phyloP scores from a whole-genome alignment of 805 yeast species.

The Wickerhamomyces kurtzmanii region DNA sequence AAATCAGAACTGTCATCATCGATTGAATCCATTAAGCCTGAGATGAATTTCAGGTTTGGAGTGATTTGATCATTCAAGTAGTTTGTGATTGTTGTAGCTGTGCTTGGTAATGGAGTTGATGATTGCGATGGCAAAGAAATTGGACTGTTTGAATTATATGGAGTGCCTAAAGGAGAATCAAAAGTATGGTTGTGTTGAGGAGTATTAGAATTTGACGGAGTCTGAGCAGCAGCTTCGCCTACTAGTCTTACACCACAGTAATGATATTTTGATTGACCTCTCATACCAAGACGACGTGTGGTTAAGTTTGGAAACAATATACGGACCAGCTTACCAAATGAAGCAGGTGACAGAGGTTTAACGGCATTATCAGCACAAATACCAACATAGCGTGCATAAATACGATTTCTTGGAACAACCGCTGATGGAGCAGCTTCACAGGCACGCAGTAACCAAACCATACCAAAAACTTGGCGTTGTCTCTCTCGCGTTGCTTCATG shows the following conservation, averaged over 20 bases:
- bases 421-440: conserved; percentile 41
- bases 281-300: conserved; percentile 65
- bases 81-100: conserved; percentile 3
- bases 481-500: conserved; percentile 36
- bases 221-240: conserved; percentile 19
- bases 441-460: conserved; percentile 67
- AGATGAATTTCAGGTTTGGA: conserved; percentile 11
- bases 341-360: conserved; percentile 62
- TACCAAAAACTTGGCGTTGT: conserved; percentile 70
- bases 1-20: conserved; percentile 17
- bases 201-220: conserved; percentile 17
- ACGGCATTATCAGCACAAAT: conserved; percentile 44
- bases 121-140: conserved; percentile 14
- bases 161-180: conserved; percentile 16
- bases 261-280: conserved; percentile 76
- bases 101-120: conserved; percentile 12
- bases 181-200: conserved; percentile 13
- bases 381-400: conserved; percentile 58
- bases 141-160: conserved; percentile 17
- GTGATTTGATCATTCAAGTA: conserved; percentile 7
- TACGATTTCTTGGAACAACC: conserved; percentile 54
- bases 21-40: conserved; percentile 11
- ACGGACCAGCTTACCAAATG: conserved; percentile 65
- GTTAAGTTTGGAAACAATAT: conserved; percentile 53
- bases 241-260: conserved; percentile 62